phyloP scores from a whole-genome alignment of 192 early-diverging fungal genomes.

The Diversispora eburnea region DNA sequence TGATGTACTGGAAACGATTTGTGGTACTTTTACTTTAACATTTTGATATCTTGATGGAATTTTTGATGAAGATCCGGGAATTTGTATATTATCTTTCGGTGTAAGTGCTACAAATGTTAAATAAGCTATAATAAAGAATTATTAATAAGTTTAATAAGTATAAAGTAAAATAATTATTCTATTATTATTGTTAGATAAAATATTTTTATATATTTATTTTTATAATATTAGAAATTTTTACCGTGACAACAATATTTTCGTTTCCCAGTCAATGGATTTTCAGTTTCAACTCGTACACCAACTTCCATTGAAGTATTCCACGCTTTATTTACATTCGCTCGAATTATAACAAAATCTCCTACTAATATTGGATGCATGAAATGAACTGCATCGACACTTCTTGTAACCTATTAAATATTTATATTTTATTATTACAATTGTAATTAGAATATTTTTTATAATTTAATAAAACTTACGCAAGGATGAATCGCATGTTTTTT shows the following conservation, averaged over 20 bases:
- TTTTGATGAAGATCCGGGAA: not conserved
- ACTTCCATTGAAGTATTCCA: slow-evolving; percentile 75
- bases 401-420: slow-evolving; percentile 48
- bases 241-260: slow-evolving; percentile 60
- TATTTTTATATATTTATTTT: too few species aligned
- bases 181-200: too few species aligned
- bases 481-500: slow-evolving; percentile 57
- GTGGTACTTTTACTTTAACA: slow-evolving; percentile 44
- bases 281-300: slow-evolving; percentile 66
- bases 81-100: not conserved
- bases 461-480: slow-evolving; percentile 36
- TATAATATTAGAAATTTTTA: too few species aligned
- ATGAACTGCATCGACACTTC: slow-evolving; percentile 65
- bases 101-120: slow-evolving; percentile 23
- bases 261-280: slow-evolving; percentile 54
- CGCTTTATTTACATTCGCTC: slow-evolving; percentile 60
- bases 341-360: slow-evolving; percentile 60
- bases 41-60: not conserved
- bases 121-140: slow-evolving; percentile 23
- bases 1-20: slow-evolving; percentile 45
- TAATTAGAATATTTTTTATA: too few species aligned
- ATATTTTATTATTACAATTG: too few species aligned
- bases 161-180: not conserved
- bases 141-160: not conserved
- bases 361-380: slow-evolving; percentile 61